Evolutionary conservation across 257 asterid species (phyloP).

Genomic region (Nicotiana noctiflora): DNA sequence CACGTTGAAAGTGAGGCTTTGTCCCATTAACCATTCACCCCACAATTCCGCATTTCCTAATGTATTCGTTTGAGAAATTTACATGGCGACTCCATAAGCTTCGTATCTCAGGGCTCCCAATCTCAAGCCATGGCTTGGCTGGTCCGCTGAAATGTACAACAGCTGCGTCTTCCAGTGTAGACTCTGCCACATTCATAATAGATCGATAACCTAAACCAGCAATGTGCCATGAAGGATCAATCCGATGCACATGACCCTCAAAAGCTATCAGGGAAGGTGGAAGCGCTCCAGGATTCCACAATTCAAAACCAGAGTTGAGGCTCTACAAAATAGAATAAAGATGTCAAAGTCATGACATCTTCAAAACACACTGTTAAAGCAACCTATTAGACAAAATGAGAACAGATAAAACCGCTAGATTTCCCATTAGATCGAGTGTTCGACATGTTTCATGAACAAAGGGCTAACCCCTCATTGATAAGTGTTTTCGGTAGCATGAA

Average conservation of each 20-base stretch:
- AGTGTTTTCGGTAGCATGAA: background rate
- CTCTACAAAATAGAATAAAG: constrained; percentile 30
- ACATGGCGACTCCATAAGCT: constrained; percentile 61
- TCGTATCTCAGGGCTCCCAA: constrained; percentile 47
- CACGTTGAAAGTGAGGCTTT: constrained; percentile 9
- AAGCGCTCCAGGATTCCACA: constrained; percentile 82
- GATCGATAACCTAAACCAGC: constrained; percentile 62
- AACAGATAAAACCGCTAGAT: background rate
- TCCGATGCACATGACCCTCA: constrained; percentile 51
- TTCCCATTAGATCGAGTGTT: background rate
- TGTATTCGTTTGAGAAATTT: constrained; percentile 52
- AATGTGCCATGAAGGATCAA: constrained; percentile 67
- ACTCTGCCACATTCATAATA: constrained; percentile 18
- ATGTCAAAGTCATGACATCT: background rate
- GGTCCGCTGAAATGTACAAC: constrained; percentile 91
- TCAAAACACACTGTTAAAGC: background rate
- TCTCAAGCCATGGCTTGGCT: constrained; percentile 90
- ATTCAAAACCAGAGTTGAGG: constrained; percentile 51
- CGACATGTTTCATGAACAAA: background rate
- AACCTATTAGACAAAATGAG: background rate
- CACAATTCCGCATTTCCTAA: constrained; percentile 48
- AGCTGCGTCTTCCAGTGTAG: constrained; percentile 38
- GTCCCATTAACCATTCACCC: constrained; percentile 23
- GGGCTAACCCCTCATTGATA: background rate
- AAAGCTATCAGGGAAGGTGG: constrained; percentile 82